phyloP scores from a whole-genome alignment of 1,139 yeast species.

The Hyphopichia burtonii region DNA sequence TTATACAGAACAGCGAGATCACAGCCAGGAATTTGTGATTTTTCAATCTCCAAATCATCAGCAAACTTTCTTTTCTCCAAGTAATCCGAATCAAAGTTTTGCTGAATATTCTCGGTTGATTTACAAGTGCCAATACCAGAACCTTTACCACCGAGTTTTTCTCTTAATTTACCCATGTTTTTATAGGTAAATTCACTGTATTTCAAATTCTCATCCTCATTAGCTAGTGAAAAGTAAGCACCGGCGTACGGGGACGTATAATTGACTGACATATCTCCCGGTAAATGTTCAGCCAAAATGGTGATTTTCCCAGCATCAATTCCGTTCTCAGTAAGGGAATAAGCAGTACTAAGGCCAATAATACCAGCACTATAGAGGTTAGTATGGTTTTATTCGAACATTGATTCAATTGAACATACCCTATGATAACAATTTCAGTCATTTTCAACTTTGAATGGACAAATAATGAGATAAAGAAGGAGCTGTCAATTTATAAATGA shows the following conservation, averaged over 20 bases:
- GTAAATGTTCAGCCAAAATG: conserved; percentile 19
- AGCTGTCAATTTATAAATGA: too few species aligned
- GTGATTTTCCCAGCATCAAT: conserved; percentile 11
- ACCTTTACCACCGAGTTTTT: conserved; percentile 10
- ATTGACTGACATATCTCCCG: conserved; percentile 20
- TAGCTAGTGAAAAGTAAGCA: conserved; percentile 14
- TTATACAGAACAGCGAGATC: conserved; percentile 6
- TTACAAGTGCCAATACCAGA: conserved; percentile 11
- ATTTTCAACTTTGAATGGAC: too few species aligned
- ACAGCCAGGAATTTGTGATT: conserved; percentile 1
- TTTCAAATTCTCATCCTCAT: conserved; percentile 4
- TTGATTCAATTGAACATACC: neutral
- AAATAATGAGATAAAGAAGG: too few species aligned
- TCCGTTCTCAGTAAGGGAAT: conserved; percentile 17
- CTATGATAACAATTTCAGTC: neutral
- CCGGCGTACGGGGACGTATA: conserved; percentile 27
- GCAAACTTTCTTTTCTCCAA: conserved; percentile 4
- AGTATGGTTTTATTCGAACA: neutral
- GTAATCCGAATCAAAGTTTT: conserved; percentile 3
- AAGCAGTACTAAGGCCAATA: conserved; percentile 25
- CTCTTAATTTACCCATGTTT: conserved; percentile 11
- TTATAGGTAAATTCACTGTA: conserved; percentile 15
- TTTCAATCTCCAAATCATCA: conserved; percentile 4
- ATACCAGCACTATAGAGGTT: conserved; percentile 17
- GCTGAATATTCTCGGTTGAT: conserved; percentile 8